Evolutionary conservation across 768 basidiomycete species (phyloP), one percentile per base, ranked within the genome.

Genomic region (Lanmaoa pseudosensibilis): DNA sequence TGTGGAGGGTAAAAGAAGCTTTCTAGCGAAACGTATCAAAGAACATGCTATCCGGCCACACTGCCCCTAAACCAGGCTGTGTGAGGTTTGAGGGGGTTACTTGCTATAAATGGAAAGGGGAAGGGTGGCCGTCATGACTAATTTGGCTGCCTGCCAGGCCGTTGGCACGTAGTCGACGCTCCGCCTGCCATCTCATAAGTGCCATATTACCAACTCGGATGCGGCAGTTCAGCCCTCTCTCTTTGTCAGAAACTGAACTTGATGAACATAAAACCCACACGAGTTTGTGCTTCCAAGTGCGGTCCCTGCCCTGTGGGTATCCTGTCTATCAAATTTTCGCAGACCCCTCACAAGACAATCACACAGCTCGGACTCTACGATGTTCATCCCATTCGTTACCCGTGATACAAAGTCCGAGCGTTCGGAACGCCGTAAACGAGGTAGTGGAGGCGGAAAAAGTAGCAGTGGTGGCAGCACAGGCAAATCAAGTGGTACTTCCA

Each of bases 361-460:
- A 18, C 21, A 33, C 19, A 8, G 25, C 19, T 30, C 21, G 3
- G 7, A 38, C 18, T 27, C 46, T 4, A n/a, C 13, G 7, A 70
- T 69, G 69, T 56, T 57, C 40, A 21, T 70, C 21, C 66, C 70
- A 10, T 55, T 62, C 41, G 6, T 68, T 9, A 60, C 56, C 10
- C 40, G 30, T n/a, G 27, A 11, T 16, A 21, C 52, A 12, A 41
- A 39, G 16, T 45, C 41, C 19, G 21, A 12, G 27, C 57, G 34
- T 19, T 30, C 71, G 5, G 43, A 55, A 13, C 70, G 69, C 21
- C 69, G 70, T 23, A 77, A 73, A 59, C 69, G 75, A 0, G 71
- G 74, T 13, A 71, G 75, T 0, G 64, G 72, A 0, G 64, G 62
- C 7, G 66, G 65, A 46, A 62, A 53, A 30, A 54, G 59, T 2